Conservation (phyloP, 2,329 filamentous ascomycete species). For the Cladophialophora chaetospira region DNA sequence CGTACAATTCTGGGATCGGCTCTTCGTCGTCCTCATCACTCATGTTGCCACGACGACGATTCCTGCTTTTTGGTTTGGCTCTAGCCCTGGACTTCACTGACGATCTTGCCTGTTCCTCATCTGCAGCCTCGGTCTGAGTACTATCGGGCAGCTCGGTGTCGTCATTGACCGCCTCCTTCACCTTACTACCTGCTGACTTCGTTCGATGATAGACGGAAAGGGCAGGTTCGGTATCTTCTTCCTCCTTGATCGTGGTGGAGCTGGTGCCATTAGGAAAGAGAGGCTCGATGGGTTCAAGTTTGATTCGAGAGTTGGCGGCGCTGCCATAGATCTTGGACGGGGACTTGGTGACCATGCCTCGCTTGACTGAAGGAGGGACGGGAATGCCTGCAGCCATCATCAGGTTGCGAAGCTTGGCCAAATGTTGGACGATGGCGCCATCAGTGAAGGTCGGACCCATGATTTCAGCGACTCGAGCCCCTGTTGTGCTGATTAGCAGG, state of each 20-base stretch:
- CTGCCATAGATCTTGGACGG: slow-evolving; percentile 30
- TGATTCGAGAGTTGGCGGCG: slow-evolving; percentile 3
- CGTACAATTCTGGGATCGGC: slow-evolving; percentile 15
- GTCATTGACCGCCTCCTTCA: not conserved
- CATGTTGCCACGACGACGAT: slow-evolving; percentile 5
- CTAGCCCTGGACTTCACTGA: not conserved
- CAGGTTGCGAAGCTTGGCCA: slow-evolving; percentile 47
- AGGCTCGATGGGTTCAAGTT: slow-evolving; percentile 6
- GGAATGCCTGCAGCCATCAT: slow-evolving; percentile 35
- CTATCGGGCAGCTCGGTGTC: not conserved
- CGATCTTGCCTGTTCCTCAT: not conserved
- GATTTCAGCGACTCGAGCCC: slow-evolving; percentile 40
- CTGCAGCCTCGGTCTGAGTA: not conserved
- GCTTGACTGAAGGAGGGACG: slow-evolving; percentile 45
- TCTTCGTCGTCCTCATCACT: slow-evolving; percentile 26
- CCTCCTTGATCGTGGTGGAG: not conserved
- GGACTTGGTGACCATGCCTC: slow-evolving; percentile 35
- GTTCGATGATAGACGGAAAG: slow-evolving; percentile 11
- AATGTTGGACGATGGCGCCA: slow-evolving; percentile 50
- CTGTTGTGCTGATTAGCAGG: slow-evolving; percentile 12
- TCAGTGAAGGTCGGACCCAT: slow-evolving; percentile 47
- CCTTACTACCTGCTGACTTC: not conserved
- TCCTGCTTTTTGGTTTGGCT: slow-evolving; percentile 5
- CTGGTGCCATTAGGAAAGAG: slow-evolving; percentile 12
- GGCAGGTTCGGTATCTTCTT: not conserved